A percentile compares a stretch with the other conserved stretches of the same genome.
These are phyloP conservation scores for Rostrohypoxylon terebratum DNA, from an alignment of 495 filamentous ascomycete species.

Conservation along the genomic window DNA sequence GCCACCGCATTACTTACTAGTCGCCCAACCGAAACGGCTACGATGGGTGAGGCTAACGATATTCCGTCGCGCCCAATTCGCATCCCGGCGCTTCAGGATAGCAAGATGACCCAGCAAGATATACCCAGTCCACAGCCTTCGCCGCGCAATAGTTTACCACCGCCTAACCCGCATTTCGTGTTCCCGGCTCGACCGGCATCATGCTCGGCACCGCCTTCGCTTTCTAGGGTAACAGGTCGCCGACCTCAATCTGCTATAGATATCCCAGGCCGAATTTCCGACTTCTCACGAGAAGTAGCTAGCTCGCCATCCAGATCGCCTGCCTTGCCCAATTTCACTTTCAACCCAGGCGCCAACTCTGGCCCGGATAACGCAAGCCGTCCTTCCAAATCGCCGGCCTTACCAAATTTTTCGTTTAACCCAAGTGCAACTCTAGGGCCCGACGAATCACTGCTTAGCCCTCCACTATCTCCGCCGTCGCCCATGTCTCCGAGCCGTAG, in stretches of 20 bases:
- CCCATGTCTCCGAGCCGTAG: slow-evolving; percentile 61
- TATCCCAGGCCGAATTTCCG: slow-evolving; percentile 36
- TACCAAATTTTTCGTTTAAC: slow-evolving; percentile 56
- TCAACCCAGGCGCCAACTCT: slow-evolving; percentile 67
- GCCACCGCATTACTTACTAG: slow-evolving; percentile 55
- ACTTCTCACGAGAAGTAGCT: slow-evolving; percentile 33
- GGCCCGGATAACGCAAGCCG: slow-evolving; percentile 33
- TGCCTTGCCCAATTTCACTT: slow-evolving; percentile 71
- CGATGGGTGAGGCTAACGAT: slow-evolving; percentile 47
- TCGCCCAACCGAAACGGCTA: slow-evolving; percentile 50
- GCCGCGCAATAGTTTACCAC: slow-evolving; percentile 60
- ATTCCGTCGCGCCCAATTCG: slow-evolving; percentile 40
- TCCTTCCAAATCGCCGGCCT: slow-evolving; percentile 45
- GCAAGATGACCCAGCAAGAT: slow-evolving; percentile 30
- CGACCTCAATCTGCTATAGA: slow-evolving; percentile 63
- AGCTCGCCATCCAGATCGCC: slow-evolving; percentile 51
- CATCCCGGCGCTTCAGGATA: slow-evolving; percentile 37
- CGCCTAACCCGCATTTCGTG: slow-evolving; percentile 77
- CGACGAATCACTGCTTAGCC: slow-evolving; percentile 55
- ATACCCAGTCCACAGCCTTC: slow-evolving; percentile 48
- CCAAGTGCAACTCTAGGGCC: slow-evolving; percentile 43
- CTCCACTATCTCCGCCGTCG: slow-evolving; percentile 58
- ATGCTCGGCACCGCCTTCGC: slow-evolving; percentile 60
- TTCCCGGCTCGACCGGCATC: slow-evolving; percentile 67
- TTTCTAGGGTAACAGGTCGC: slow-evolving; percentile 58